Evolutionary conservation across 352 stramenopile species (phyloP).

Genomic region (Aphanomyces astaci): DNA sequence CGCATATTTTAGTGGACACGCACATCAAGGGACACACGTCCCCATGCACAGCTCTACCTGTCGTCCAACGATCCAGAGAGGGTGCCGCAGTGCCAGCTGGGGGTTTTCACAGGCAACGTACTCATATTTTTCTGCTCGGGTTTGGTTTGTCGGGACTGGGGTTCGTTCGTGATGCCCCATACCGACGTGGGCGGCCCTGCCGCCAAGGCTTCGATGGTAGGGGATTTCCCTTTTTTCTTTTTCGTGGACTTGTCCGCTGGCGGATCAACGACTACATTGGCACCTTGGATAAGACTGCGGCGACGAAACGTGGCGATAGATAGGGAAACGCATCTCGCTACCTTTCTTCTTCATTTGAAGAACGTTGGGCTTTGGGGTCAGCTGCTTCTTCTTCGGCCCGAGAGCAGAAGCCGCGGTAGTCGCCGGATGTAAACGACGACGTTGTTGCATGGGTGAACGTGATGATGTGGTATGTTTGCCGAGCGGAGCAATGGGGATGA

Average conservation of each 20-base stretch:
- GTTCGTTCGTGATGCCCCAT: neutral
- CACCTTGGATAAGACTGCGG: neutral
- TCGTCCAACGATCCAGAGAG: slow-evolving; percentile 9
- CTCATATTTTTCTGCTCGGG: too few relatives aligned
- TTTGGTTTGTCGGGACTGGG: neutral
- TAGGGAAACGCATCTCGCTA: neutral
- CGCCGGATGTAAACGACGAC: slow-evolving; percentile 18
- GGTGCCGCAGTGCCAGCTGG: slow-evolving; percentile 3
- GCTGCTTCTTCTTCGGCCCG: slow-evolving; percentile 15
- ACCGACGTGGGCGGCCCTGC: neutral
- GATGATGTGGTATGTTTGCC: neutral
- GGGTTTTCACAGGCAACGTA: neutral
- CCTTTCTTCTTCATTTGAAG: slow-evolving; percentile 18
- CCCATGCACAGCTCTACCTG: too few relatives aligned
- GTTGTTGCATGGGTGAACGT: slow-evolving; percentile 14
- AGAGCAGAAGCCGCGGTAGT: neutral
- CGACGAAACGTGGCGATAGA: neutral
- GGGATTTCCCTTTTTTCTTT: slow-evolving; percentile 3
- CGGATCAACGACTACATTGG: neutral
- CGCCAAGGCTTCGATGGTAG: neutral
- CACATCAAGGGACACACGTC: too few relatives aligned
- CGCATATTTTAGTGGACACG: too few relatives aligned
- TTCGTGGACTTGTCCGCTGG: neutral
- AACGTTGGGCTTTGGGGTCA: slow-evolving; percentile 12
- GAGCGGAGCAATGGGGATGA: neutral